Conservation (phyloP, 768 basidiomycete species). For the Lyophyllum decastes region DNA sequence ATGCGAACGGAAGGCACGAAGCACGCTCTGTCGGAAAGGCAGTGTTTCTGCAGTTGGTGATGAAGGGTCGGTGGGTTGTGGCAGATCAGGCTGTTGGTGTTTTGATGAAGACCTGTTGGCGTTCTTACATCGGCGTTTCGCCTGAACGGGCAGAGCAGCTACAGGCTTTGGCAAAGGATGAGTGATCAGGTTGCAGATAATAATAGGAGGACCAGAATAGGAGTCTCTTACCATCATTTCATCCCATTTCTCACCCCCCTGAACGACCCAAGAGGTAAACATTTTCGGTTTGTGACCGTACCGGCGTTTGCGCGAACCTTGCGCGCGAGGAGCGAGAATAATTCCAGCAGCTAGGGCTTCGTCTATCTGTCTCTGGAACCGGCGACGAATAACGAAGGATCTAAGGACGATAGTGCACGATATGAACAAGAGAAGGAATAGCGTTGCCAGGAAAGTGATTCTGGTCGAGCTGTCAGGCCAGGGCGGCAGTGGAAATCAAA, state of each 20-base stretch:
- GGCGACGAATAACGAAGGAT: slow-evolving; percentile 60
- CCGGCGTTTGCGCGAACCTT: slow-evolving; percentile 39
- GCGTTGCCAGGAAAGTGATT: slow-evolving; percentile 73
- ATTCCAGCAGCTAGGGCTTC: slow-evolving; percentile 54
- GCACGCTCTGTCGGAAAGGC: slow-evolving; percentile 2
- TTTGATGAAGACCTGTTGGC: slow-evolving; percentile 16
- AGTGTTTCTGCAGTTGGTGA: slow-evolving; percentile 4
- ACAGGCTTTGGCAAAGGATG: slow-evolving; percentile 32
- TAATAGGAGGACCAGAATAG: slow-evolving; percentile 6
- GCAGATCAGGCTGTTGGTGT: slow-evolving; percentile 13
- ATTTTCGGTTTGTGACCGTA: slow-evolving; percentile 53
- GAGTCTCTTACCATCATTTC: slow-evolving; percentile 44
- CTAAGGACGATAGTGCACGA: slow-evolving; percentile 66
- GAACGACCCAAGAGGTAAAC: slow-evolving; percentile 44
- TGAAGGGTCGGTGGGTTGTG: slow-evolving; percentile 1
- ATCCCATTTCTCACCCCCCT: slow-evolving; percentile 42
- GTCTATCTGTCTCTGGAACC: slow-evolving; percentile 53
- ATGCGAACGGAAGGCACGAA: slow-evolving; percentile 4
- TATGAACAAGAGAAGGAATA: slow-evolving; percentile 65
- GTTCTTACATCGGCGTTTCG: slow-evolving; percentile 31
- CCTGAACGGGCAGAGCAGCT: slow-evolving; percentile 36
- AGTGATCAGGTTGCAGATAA: slow-evolving; percentile 1
- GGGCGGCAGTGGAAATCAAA: not conserved
- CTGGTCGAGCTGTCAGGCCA: slow-evolving; percentile 32
- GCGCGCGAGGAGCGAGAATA: slow-evolving; percentile 40